Conservation (phyloP, 805 yeast species). For the Pachysolen tannophilus region DNA sequence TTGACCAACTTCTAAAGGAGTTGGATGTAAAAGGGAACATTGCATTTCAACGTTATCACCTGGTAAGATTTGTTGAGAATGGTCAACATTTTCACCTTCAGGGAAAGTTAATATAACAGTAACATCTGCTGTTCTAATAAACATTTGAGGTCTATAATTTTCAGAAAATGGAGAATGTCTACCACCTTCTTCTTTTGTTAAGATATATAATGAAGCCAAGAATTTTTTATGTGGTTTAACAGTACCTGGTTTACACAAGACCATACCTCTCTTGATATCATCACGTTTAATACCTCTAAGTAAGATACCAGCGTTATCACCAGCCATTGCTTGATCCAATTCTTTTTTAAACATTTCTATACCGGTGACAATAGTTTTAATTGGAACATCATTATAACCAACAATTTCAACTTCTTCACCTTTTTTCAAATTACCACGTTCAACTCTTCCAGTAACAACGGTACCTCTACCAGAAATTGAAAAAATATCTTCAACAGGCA, state of each 20-base stretch:
- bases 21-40: slow-evolving; percentile 81
- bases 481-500: slow-evolving; percentile 97
- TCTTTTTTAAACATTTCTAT: slow-evolving; percentile 99
- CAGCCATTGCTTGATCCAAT: slow-evolving; percentile 95
- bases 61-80: slow-evolving; percentile 87
- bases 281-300: slow-evolving; percentile 98
- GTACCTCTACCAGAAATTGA: slow-evolving; percentile 99
- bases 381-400: slow-evolving; percentile 78
- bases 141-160: slow-evolving; percentile 97
- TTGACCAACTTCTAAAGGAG: slow-evolving; percentile 93
- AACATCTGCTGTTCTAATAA: slow-evolving; percentile 93
- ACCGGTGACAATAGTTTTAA: slow-evolving; percentile 95
- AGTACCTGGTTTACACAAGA: slow-evolving; percentile 85
- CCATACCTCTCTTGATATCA: slow-evolving; percentile 96
- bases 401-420: slow-evolving; percentile 98
- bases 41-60: slow-evolving; percentile 98
- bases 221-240: slow-evolving; percentile 90
- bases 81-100: slow-evolving; percentile 64
- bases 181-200: slow-evolving; percentile 98
- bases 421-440: slow-evolving; percentile 94
- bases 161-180: slow-evolving; percentile 96
- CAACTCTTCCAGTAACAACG: slow-evolving; percentile 98
- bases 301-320: slow-evolving; percentile 97
- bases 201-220: slow-evolving; percentile 86
- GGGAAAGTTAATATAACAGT: slow-evolving; percentile 90